Base-by-base conservation (phyloP, 306 rosid species). In the Casuarina equisetifolia region DNA sequence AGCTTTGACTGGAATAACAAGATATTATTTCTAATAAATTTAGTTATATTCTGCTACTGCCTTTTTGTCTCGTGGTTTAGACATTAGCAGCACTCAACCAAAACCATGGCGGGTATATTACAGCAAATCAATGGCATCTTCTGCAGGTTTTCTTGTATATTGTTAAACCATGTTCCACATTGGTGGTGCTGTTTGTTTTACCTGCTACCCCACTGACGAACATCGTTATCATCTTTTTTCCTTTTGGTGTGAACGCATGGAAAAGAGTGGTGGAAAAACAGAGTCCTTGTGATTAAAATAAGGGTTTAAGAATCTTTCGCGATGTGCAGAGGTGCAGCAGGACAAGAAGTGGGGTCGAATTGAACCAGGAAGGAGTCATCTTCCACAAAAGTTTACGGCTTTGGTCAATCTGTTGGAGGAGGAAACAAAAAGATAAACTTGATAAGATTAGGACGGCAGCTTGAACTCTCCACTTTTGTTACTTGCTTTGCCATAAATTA, bases 221-320 rank as follows among this genome's bases (percentile, higher is more conserved):
- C 69, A 36, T 75, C 69, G 4, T 35, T 4, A 36, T 54, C 19
- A 20, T 70, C 54, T 51, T 12, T 12, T 35, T 46, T 59, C 51
- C 32, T 2, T 0, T 1, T 36, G 17, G 69, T 76, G 44, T 76
- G 84, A 76, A 76, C 70, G 38, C 35, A 61, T n/a, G 49, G 68
- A 64, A 73, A 64, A 7, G n/a, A 9, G 9, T 20, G 0, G 35
- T 44, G 43, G 61, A 15, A 40, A 9, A 11, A 3, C 0, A 3
- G 3, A 4, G 3, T 36, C 15, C 4, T 16, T 13, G n/a, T 16
- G 2, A 8, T 9, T 13, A 35, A 36, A 40, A 53, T 35, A 2
- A 63, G 51, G 11, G n/a, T 1, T 16, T 4, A 8, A 0, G 62
- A 58, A 55, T 49, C 38, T 46, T 9, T 74, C 46, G 39, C 42